phyloP scores from a whole-genome alignment of 2,329 filamentous ascomycete species.

The Sporothrix phasma region DNA sequence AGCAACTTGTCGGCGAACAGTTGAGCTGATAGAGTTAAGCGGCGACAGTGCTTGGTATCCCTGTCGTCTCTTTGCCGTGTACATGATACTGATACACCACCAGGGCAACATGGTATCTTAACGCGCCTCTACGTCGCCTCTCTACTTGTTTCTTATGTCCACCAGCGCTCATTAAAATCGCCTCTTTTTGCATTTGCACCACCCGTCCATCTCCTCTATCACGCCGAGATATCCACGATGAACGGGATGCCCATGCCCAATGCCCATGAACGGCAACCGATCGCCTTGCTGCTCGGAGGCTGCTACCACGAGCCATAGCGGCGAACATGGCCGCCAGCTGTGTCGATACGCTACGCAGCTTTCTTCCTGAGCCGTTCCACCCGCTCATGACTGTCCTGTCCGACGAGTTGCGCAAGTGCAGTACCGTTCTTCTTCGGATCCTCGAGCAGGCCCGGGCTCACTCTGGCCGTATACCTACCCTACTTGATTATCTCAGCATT shows the following conservation, averaged over 20 bases:
- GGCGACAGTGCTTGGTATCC: too few species aligned
- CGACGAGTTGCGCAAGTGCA: conserved; percentile 36
- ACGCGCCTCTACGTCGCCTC: neutral
- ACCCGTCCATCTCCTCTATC: neutral
- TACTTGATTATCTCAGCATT: conserved; percentile 46
- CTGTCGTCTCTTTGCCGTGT: conserved; percentile 8
- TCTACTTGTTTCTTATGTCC: neutral
- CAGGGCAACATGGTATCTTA: conserved; percentile 8
- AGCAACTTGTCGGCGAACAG: neutral
- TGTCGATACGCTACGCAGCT: conserved; percentile 40
- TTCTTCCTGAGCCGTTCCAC: conserved; percentile 35
- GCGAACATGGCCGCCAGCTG: conserved; percentile 38
- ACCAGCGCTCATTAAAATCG: neutral
- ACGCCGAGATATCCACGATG: neutral
- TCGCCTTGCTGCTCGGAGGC: conserved; percentile 35
- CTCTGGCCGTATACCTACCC: conserved; percentile 37
- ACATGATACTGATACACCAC: neutral
- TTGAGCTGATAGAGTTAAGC: neutral
- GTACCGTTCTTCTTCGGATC: conserved; percentile 41
- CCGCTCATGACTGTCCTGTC: conserved; percentile 39
- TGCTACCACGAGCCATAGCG: conserved; percentile 46
- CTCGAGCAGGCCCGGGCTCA: conserved; percentile 45
- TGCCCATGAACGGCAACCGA: neutral
- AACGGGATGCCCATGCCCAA: neutral
- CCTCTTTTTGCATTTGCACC: neutral